These are phyloP conservation scores for Phialophora macrospora DNA, from an alignment of 2,329 filamentous ascomycete genomes.

Conservation along the genomic window DNA sequence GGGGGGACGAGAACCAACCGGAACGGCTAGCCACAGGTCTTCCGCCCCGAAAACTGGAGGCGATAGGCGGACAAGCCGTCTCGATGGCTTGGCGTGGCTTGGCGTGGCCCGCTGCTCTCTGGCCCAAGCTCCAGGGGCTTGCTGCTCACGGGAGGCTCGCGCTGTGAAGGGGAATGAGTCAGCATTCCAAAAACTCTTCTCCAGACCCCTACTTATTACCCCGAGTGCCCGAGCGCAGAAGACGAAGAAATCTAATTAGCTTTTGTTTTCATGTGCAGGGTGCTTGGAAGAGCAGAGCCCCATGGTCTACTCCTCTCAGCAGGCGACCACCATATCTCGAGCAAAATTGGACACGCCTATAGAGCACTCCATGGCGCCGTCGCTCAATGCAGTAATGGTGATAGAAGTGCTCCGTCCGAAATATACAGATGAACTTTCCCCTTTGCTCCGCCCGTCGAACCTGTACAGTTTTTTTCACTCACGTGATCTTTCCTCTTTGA, in stretches of 20 bases:
- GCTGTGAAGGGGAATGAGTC: neutral
- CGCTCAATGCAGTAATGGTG: conserved; percentile 22
- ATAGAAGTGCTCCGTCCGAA: conserved; percentile 4
- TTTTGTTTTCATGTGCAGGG: neutral
- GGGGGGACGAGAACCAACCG: neutral
- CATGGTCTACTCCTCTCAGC: neutral
- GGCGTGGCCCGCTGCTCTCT: conserved; percentile 7
- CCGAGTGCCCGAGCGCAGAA: neutral
- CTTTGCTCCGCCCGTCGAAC: neutral
- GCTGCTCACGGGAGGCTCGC: neutral
- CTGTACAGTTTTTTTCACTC: neutral
- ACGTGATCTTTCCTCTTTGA: conserved; percentile 25
- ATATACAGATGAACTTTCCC: neutral
- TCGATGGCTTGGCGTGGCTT: conserved; percentile 5
- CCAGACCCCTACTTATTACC: neutral
- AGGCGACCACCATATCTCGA: neutral
- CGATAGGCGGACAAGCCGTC: conserved; percentile 14
- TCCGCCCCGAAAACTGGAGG: conserved; percentile 19
- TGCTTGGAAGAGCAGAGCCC: neutral
- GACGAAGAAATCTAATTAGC: neutral
- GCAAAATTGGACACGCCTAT: neutral
- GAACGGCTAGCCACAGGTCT: neutral
- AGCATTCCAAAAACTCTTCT: neutral
- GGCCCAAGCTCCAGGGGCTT: conserved; percentile 8
- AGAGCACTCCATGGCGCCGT: conserved; percentile 23